Base-by-base conservation (phyloP, 2,329 filamentous ascomycete species). In the Talaromyces sp. region DNA sequence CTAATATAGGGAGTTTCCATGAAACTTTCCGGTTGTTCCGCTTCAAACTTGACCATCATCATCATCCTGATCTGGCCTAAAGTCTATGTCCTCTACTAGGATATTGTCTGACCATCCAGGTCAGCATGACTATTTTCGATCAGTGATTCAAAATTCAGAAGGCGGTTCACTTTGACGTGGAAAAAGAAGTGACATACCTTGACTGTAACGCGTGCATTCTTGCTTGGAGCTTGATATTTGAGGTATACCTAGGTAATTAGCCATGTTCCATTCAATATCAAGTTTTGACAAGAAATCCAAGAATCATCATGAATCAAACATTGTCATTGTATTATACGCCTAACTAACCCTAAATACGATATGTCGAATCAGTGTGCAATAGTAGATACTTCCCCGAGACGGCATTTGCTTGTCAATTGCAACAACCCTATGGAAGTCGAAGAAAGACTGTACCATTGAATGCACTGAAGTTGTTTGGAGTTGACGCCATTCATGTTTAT, bases 151-250 rank as follows among this genome's bases (percentile, higher is more conserved):
- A 40, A 40, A 40, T n/a, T n/a, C n/a, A n/a, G n/a, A n/a, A n/a
- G n/a, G 39, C 39, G 9, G 0, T 46, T 2, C 50, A 36, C 22
- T 43, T 40, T 25, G 10, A 45, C 17, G 9, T 3, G 9, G n/a
- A n/a, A 15, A n/a, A 3, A 8, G 35, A 10, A 8, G 13, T 15
- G 19, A 56, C 64, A 65, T 63, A 70, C 69, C 69, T 81, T 84
- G 60, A 83, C 79, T 2, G 81, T 83, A 0, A 84, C 80, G 65
- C 81, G 84, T 65, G 85, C 83, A 64, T 85, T 81, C 68, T 83
- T 84, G 76, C 85, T 85, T 22, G 82, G 83, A 5, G 85, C 82
- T 72, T 80, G 80, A n/a, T n/a, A n/a, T n/a, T n/a, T n/a, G n/a
- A n/a, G n/a, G n/a, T n/a, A n/a, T n/a, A n/a, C n/a, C n/a, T n/a